A percentile compares a stretch with the other conserved stretches of the same genome.
These are phyloP conservation scores for Aspergillus puulaauensis DNA, from an alignment of 2,329 filamentous ascomycete genomes.

Conservation along the genomic window DNA sequence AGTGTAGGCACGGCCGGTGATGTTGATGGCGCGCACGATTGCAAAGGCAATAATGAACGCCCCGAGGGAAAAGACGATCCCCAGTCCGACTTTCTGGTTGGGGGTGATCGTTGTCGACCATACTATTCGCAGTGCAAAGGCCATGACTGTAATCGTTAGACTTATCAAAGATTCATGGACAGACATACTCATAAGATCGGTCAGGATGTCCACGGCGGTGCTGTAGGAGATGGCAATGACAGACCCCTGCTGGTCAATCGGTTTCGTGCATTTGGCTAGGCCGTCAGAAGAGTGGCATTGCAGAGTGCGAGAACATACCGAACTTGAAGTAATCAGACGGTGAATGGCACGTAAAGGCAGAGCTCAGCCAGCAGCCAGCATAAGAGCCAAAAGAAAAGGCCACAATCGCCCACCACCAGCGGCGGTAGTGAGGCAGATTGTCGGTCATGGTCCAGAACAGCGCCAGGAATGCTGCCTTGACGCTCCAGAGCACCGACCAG, in stretches of 20 bases:
- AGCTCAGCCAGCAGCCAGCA: slow-evolving; percentile 19
- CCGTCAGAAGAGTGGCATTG: not conserved
- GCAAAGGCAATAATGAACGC: slow-evolving; percentile 24
- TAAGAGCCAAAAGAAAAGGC: slow-evolving; percentile 14
- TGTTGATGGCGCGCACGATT: slow-evolving; percentile 27
- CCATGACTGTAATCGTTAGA: slow-evolving; percentile 26
- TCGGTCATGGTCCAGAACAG: slow-evolving; percentile 21
- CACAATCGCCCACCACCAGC: slow-evolving; percentile 14
- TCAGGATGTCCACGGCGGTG: slow-evolving; percentile 23
- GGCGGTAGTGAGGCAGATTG: slow-evolving; percentile 16
- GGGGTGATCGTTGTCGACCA: slow-evolving; percentile 25
- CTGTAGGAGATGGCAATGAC: slow-evolving; percentile 21
- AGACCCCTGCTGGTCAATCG: slow-evolving; percentile 15
- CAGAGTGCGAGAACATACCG: slow-evolving; percentile 1
- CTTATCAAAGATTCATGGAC: no score
- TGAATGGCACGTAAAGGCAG: slow-evolving; percentile 19
- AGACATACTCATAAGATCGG: slow-evolving; percentile 24
- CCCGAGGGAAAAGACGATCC: slow-evolving; percentile 28
- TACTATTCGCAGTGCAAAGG: slow-evolving; percentile 28
- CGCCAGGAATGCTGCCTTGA: slow-evolving; percentile 21
- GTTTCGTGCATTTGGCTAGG: slow-evolving; percentile 16
- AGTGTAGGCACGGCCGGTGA: slow-evolving; percentile 21
- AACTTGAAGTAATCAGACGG: slow-evolving; percentile 19
- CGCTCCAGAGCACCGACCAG: slow-evolving; percentile 22
- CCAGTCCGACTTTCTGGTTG: slow-evolving; percentile 28